Evolutionary conservation across 2,329 filamentous ascomycete species (phyloP).

Genomic region (Phaeoacremonium minimum): DNA sequence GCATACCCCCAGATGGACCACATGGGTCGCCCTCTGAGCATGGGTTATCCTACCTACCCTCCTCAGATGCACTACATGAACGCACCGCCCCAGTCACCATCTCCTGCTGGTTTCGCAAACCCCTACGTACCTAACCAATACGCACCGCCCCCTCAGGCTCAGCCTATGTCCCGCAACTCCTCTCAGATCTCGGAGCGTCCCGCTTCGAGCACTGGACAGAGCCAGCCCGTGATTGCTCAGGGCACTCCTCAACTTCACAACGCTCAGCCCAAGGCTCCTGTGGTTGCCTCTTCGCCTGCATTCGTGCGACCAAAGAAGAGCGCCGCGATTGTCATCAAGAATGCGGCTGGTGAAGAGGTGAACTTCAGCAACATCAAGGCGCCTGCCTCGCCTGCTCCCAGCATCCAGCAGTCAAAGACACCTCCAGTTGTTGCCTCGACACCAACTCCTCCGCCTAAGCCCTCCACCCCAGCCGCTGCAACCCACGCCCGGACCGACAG

Average conservation of each 20-base stretch:
- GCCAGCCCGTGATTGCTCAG: conserved; percentile 54
- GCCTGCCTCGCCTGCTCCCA: conserved; percentile 52
- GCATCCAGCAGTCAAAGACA: conserved; percentile 55
- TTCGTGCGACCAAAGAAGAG: conserved; percentile 60
- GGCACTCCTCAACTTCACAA: conserved; percentile 60
- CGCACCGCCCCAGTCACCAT: conserved; percentile 33
- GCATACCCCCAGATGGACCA: conserved; percentile 28
- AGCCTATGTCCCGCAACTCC: conserved; percentile 79
- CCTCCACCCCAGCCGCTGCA: conserved; percentile 54
- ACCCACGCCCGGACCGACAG: conserved; percentile 71
- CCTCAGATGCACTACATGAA: conserved; percentile 35
- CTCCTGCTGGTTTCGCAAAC: conserved; percentile 45
- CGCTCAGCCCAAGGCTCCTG: conserved; percentile 44
- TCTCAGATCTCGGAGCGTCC: conserved; percentile 71
- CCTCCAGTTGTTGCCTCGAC: conserved; percentile 70
- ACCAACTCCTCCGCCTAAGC: conserved; percentile 75
- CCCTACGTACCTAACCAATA: conserved; percentile 36
- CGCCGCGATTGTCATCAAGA: conserved; percentile 79
- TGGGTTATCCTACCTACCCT: conserved; percentile 7
- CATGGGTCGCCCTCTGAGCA: conserved; percentile 4
- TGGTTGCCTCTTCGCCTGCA: conserved; percentile 35
- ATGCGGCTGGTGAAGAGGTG: conserved; percentile 72
- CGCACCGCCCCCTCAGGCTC: conserved; percentile 37
- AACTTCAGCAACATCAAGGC: conserved; percentile 60
- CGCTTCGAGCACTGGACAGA: conserved; percentile 62